These are phyloP conservation scores for Wickerhamiella qilinensis DNA, from an alignment of 805 yeast species.

Conservation along the genomic window DNA sequence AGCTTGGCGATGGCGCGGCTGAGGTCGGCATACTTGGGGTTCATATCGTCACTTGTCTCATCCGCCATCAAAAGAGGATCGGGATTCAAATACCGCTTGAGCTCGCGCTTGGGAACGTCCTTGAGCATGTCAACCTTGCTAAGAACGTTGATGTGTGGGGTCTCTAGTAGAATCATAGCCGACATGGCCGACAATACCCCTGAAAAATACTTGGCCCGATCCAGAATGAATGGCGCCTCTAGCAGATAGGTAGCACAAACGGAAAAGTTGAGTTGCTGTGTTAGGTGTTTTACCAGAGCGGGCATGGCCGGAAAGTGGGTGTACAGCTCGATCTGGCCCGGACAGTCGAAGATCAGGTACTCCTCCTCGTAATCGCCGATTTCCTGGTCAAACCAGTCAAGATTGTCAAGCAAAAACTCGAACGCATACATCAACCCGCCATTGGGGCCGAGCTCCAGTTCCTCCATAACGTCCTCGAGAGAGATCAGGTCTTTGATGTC, in stretches of 20 bases:
- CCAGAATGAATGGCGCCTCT: conserved; percentile 90
- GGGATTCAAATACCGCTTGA: conserved; percentile 77
- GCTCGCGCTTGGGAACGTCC: conserved; percentile 55
- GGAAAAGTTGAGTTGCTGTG: conserved; percentile 62
- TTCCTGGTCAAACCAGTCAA: conserved; percentile 96
- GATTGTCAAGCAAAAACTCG: conserved; percentile 67
- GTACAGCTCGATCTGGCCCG: conserved; percentile 67
- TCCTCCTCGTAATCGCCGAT: conserved; percentile 94
- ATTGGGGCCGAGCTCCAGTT: conserved; percentile 81
- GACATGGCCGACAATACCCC: conserved; percentile 97
- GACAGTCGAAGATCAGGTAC: conserved; percentile 74
- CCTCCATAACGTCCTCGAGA: conserved; percentile 89
- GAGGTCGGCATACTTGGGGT: conserved; percentile 51
- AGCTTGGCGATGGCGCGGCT: conserved; percentile 74
- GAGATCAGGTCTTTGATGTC: conserved; percentile 86
- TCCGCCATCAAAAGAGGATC: conserved; percentile 60
- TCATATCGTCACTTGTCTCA: conserved; percentile 32
- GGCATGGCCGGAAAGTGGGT: conserved; percentile 92
- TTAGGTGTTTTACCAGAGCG: conserved; percentile 69
- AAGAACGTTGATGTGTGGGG: conserved; percentile 85
- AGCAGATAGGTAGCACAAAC: conserved; percentile 83
- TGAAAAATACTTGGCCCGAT: conserved; percentile 79
- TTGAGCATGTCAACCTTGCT: conserved; percentile 78
- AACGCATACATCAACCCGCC: conserved; percentile 91
- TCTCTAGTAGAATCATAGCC: conserved; percentile 87